A percentile compares a stretch with the other conserved stretches of the same genome.
These are phyloP conservation scores for Ochetophila trinervis DNA, from an alignment of 306 rosid genomes.

Conservation along the genomic window DNA sequence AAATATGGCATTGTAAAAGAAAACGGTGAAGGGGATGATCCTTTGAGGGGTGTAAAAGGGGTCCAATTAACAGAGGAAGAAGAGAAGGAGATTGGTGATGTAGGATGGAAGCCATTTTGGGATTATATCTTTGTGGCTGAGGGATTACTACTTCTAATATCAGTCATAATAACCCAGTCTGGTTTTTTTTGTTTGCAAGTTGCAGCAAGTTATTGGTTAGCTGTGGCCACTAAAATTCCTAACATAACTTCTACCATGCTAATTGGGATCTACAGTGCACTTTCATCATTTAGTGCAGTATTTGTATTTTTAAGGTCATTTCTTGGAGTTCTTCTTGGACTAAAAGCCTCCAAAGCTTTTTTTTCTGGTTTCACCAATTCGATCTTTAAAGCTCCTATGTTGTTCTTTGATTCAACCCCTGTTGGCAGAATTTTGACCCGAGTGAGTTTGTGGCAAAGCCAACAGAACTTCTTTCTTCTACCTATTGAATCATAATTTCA, in stretches of 20 bases:
- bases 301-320: conserved; percentile 45
- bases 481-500: background rate
- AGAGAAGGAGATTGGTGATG: conserved; percentile 61
- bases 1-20: conserved; percentile 20
- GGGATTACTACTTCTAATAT: conserved; percentile 34
- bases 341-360: conserved; percentile 71
- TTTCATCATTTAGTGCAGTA: conserved; percentile 45
- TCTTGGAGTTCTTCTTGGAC: conserved; percentile 45
- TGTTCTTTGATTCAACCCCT: conserved; percentile 82
- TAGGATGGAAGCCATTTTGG: conserved; percentile 66
- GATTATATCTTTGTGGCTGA: conserved; percentile 51
- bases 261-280: conserved; percentile 51
- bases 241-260: conserved; percentile 35
- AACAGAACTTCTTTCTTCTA: background rate
- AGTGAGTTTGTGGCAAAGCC: conserved; percentile 36
- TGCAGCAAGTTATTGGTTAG: conserved; percentile 65
- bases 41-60: conserved; percentile 27
- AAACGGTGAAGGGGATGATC: conserved; percentile 34
- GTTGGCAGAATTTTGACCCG: conserved; percentile 74
- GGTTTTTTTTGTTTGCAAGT: conserved; percentile 48
- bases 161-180: conserved; percentile 21
- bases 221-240: conserved; percentile 56
- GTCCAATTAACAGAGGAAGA: conserved; percentile 71
- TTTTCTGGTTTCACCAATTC: conserved; percentile 55
- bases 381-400: conserved; percentile 79